These are phyloP conservation scores for Aspergillus sp. DNA, from an alignment of 2,329 filamentous ascomycete species.

Conservation along the genomic window DNA sequence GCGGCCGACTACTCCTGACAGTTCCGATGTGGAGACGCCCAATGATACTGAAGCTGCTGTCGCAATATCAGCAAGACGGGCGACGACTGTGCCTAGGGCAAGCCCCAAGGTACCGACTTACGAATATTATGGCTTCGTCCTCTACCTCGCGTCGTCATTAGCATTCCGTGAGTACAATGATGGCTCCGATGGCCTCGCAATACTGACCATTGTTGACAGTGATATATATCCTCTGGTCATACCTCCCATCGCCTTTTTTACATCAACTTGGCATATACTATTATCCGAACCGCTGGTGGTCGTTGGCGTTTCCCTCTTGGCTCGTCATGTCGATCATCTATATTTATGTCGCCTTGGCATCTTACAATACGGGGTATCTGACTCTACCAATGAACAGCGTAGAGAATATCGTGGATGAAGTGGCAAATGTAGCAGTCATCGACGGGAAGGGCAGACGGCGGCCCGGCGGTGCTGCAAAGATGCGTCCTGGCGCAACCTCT, in stretches of 20 bases:
- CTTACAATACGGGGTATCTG: slow-evolving; percentile 86
- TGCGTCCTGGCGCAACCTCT: slow-evolving; percentile 42
- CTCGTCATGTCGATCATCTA: slow-evolving; percentile 85
- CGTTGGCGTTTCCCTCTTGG: slow-evolving; percentile 85
- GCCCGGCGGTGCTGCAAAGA: slow-evolving; percentile 43
- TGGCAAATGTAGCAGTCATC: slow-evolving; percentile 79
- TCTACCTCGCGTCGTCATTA: slow-evolving; percentile 85
- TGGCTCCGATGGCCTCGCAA: not conserved
- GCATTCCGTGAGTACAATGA: slow-evolving; percentile 64
- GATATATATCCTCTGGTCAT: slow-evolving; percentile 76
- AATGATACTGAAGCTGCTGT: slow-evolving; percentile 62
- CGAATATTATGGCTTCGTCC: slow-evolving; percentile 97
- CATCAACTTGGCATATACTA: slow-evolving; percentile 93
- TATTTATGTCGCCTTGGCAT: slow-evolving; percentile 88
- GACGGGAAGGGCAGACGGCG: slow-evolving; percentile 66
- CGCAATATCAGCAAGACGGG: slow-evolving; percentile 58
- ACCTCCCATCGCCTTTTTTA: slow-evolving; percentile 86
- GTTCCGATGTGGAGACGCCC: slow-evolving; percentile 76
- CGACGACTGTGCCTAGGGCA: slow-evolving; percentile 72
- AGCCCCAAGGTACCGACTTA: slow-evolving; percentile 96
- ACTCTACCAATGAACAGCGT: slow-evolving; percentile 77
- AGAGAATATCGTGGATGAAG: slow-evolving; percentile 90
- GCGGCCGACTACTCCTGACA: slow-evolving; percentile 89
- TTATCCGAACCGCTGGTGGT: slow-evolving; percentile 98
- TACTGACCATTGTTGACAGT: slow-evolving; percentile 33